phyloP scores from a whole-genome alignment of 2,329 filamentous ascomycete species.

The Trichoderma polysporum region DNA sequence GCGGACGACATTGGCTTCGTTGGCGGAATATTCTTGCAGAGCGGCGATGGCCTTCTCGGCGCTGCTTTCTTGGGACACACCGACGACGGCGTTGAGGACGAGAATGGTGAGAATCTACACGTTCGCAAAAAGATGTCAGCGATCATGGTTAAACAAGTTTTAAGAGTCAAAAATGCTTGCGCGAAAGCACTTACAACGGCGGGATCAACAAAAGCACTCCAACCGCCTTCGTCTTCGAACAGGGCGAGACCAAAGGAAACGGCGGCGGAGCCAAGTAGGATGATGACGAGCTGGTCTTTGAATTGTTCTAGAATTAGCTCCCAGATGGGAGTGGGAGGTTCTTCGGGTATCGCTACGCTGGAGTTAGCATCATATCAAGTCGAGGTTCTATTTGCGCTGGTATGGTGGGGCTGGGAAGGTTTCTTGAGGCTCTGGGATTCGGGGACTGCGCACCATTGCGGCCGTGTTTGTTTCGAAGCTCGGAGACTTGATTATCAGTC shows the following conservation, averaged over 20 bases:
- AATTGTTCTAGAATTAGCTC: slow-evolving; percentile 97
- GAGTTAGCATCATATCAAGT: slow-evolving; percentile 4
- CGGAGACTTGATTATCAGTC: slow-evolving; percentile 56
- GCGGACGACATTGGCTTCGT: slow-evolving; percentile 90
- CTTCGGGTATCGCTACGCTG: slow-evolving; percentile 65
- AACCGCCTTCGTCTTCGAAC: slow-evolving; percentile 89
- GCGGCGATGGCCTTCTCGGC: slow-evolving; percentile 98
- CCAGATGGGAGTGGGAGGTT: slow-evolving; percentile 94
- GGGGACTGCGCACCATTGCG: slow-evolving; percentile 59
- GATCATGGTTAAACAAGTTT: neutral
- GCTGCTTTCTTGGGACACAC: slow-evolving; percentile 97
- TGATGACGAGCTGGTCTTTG: slow-evolving; percentile 97
- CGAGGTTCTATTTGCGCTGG: neutral
- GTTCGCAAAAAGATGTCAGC: neutral
- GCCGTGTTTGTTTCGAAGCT: slow-evolving; percentile 59
- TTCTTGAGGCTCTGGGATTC: neutral
- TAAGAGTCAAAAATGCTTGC: too few relatives aligned
- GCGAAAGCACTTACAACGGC: slow-evolving; percentile 66
- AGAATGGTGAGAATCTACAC: slow-evolving; percentile 89
- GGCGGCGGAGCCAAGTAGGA: slow-evolving; percentile 86
- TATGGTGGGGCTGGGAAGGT: neutral
- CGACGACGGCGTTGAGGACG: slow-evolving; percentile 93
- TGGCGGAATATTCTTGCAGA: slow-evolving; percentile 97
- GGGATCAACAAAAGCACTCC: slow-evolving; percentile 96
- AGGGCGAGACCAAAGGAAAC: slow-evolving; percentile 92